phyloP scores from a whole-genome alignment of 495 filamentous ascomycete genomes.

The Annulohypoxylon bovei region DNA sequence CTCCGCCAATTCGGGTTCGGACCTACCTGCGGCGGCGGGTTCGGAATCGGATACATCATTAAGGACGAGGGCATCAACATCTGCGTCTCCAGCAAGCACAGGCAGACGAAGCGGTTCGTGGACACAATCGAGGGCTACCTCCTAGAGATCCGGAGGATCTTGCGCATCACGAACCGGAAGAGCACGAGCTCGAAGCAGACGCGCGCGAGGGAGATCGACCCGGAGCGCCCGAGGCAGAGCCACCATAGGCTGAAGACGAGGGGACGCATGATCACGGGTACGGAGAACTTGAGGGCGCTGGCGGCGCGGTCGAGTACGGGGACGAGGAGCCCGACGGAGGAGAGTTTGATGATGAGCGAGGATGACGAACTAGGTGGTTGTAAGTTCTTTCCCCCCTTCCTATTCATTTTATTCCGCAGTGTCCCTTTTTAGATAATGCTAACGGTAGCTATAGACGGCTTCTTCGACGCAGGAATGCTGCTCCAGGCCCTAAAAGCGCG shows the following conservation, averaged over 20 bases:
- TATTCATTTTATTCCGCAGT: no score
- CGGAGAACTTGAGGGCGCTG: slow-evolving; percentile 53
- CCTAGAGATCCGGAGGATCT: slow-evolving; percentile 84
- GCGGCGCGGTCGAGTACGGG: slow-evolving; percentile 53
- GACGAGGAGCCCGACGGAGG: slow-evolving; percentile 61
- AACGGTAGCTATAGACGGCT: slow-evolving; percentile 72
- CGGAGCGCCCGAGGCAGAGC: slow-evolving; percentile 33
- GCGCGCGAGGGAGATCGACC: slow-evolving; percentile 57
- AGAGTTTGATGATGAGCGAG: slow-evolving; percentile 74
- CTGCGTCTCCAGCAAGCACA: slow-evolving; percentile 89
- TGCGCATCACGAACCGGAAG: slow-evolving; percentile 72
- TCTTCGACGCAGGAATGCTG: slow-evolving; percentile 96
- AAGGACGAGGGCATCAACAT: slow-evolving; percentile 94
- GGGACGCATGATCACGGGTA: slow-evolving; percentile 65
- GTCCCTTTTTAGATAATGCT: slow-evolving; percentile 16
- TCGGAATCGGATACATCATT: slow-evolving; percentile 99
- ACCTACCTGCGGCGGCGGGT: slow-evolving; percentile 91
- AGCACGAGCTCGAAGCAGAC: slow-evolving; percentile 44
- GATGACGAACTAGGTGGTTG: slow-evolving; percentile 93
- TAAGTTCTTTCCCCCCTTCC: slow-evolving; percentile 61
- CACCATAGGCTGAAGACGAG: slow-evolving; percentile 60
- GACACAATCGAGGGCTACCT: slow-evolving; percentile 91
- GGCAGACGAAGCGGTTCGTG: slow-evolving; percentile 90
- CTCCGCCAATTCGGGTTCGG: slow-evolving; percentile 97
- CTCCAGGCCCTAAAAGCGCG: slow-evolving; percentile 82